A percentile compares a stretch with the other conserved stretches of the same genome.
Evolutionary conservation across 331 rosid species (phyloP).

Genomic region (Arachis monticola): DNA sequence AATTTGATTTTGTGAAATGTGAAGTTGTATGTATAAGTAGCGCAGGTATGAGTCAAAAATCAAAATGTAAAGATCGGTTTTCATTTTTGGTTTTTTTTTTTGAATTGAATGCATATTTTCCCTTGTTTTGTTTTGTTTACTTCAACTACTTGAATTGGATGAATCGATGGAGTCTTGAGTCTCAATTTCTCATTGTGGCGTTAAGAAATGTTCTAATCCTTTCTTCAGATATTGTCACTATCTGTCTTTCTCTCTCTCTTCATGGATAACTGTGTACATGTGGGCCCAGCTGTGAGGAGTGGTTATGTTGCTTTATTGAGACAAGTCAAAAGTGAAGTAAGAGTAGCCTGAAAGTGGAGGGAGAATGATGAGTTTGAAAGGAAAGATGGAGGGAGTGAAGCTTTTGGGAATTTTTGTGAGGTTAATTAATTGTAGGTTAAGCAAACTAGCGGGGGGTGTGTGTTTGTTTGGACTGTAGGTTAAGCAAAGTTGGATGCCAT

Average conservation of each 20-base stretch:
- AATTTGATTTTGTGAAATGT: neutral
- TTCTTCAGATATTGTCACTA: neutral
- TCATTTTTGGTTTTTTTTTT: neutral
- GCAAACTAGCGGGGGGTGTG: conserved; percentile 37
- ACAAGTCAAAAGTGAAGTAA: conserved; percentile 25
- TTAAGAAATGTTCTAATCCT: too few relatives aligned
- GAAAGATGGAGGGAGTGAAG: conserved; percentile 19
- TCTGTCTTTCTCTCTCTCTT: neutral
- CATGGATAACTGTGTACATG: neutral
- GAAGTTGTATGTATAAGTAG: conserved; percentile 4
- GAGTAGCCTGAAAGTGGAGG: conserved; percentile 23
- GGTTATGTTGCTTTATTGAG: conserved; percentile 33
- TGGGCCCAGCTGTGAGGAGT: conserved; percentile 16
- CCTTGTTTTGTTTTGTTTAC: neutral
- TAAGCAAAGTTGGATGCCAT: conserved; percentile 56
- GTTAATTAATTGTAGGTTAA: conserved; percentile 55
- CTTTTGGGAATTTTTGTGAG: conserved; percentile 28
- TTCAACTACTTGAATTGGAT: neutral
- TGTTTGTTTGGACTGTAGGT: conserved; percentile 14
- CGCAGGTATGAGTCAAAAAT: conserved; percentile 6
- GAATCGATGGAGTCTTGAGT: neutral
- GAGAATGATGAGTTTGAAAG: conserved; percentile 37
- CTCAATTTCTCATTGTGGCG: too few relatives aligned
- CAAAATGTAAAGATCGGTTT: conserved; percentile 49
- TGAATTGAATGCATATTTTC: conserved; percentile 27